phyloP scores from a whole-genome alignment of 345 rosid species.

The Linum usitatissimum region DNA sequence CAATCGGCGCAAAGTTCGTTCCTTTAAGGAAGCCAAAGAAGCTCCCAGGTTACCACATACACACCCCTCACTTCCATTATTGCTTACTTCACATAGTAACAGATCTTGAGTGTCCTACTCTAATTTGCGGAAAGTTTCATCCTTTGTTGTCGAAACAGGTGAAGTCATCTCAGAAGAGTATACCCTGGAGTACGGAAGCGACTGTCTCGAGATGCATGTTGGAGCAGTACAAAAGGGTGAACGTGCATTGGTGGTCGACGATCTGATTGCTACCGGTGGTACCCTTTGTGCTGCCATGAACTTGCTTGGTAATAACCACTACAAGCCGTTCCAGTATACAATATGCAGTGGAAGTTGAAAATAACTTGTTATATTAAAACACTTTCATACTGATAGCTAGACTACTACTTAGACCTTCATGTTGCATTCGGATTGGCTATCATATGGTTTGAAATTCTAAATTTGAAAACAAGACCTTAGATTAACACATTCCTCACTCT shows the following conservation, averaged over 20 bases:
- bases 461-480: too few relatives aligned
- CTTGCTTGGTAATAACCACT: conserved; percentile 46
- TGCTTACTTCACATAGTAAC: too few relatives aligned
- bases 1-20: conserved; percentile 94
- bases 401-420: too few relatives aligned
- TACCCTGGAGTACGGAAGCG: conserved; percentile 75
- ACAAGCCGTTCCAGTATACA: neutral
- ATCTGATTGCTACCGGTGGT: conserved; percentile 90
- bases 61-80: too few relatives aligned
- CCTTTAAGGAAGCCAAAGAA: conserved; percentile 89
- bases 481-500: too few relatives aligned
- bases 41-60: conserved; percentile 28
- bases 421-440: neutral
- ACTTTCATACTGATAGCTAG: too few relatives aligned
- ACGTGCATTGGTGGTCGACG: conserved; percentile 80
- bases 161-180: conserved; percentile 80
- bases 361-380: too few relatives aligned
- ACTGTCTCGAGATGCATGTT: conserved; percentile 85
- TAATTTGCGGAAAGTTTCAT: neutral
- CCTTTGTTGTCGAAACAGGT: conserved; percentile 25
- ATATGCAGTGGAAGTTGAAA: neutral
- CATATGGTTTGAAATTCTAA: neutral
- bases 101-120: too few relatives aligned
- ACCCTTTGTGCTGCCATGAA: conserved; percentile 92
- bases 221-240: conserved; percentile 77